Evolutionary conservation across 768 basidiomycete genomes (phyloP).

Genomic region (Tulasnella sp.): DNA sequence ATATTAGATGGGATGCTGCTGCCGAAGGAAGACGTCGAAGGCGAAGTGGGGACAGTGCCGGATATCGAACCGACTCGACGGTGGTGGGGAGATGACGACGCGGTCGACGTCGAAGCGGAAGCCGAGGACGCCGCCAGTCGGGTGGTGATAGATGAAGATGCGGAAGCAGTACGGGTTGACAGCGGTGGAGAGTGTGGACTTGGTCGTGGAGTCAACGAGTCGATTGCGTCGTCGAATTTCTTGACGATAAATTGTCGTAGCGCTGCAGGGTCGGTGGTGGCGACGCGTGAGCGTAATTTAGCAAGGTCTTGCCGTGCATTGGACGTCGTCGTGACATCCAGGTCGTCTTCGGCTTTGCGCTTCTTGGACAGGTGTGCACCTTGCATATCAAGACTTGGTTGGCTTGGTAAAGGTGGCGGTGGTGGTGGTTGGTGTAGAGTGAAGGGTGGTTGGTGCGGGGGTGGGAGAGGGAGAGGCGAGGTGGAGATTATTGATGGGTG

Average conservation of each 20-base stretch:
- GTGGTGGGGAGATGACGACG: not conserved
- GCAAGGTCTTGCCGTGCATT: not conserved
- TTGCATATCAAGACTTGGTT: not conserved
- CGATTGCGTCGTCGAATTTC: conserved; percentile 9
- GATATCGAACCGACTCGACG: not conserved
- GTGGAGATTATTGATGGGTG: not conserved
- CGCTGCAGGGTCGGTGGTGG: not conserved
- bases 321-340: not conserved
- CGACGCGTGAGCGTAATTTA: conserved; percentile 2
- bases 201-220: not conserved
- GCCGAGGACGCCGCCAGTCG: not conserved
- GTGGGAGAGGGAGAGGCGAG: conserved; percentile 1
- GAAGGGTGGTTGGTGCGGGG: not conserved
- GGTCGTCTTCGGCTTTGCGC: conserved; percentile 1
- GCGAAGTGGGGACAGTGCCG: not conserved
- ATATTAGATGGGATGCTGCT: not conserved
- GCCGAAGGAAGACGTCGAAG: not conserved
- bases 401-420: not conserved
- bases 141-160: not conserved
- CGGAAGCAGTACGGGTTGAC: not conserved
- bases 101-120: not conserved
- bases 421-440: not conserved
- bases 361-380: not conserved
- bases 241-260: conserved; percentile 7
- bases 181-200: not conserved